Conservation (phyloP, 106 monocot genomes). For the Vanilla planifolia region DNA sequence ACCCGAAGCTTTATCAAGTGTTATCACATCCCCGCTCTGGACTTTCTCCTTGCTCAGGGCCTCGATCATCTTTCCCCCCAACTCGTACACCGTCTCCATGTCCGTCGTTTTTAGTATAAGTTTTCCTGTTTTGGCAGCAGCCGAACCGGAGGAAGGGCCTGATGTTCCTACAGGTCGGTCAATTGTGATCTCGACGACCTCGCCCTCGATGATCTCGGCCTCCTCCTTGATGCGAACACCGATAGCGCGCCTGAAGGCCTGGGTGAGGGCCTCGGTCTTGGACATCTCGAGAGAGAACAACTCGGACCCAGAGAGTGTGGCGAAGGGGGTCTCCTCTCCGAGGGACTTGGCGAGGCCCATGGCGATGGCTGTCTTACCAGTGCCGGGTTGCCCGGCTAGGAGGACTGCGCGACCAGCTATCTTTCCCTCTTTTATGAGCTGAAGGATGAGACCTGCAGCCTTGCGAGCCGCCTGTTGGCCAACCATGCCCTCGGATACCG, state of each 20-base stretch:
- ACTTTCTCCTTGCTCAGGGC: slow-evolving; percentile 87
- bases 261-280: slow-evolving; percentile 12
- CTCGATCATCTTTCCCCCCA: slow-evolving; percentile 93
- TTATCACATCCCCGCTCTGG: slow-evolving; percentile 65
- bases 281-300: slow-evolving; percentile 79
- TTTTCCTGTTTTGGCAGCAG: slow-evolving; percentile 48
- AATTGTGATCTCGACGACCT: slow-evolving; percentile 84
- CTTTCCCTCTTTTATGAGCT: slow-evolving; percentile 40
- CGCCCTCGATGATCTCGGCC: slow-evolving; percentile 96
- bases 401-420: slow-evolving; percentile 83
- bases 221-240: slow-evolving; percentile 98
- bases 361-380: slow-evolving; percentile 91
- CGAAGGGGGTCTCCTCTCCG: slow-evolving; percentile 79
- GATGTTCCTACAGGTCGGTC: slow-evolving; percentile 59
- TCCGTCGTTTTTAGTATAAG: slow-evolving; percentile 70
- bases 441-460: slow-evolving; percentile 53
- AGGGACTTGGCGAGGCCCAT: slow-evolving; percentile 90
- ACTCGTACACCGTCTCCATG: slow-evolving; percentile 79
- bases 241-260: slow-evolving; percentile 37
- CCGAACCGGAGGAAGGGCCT: background rate
- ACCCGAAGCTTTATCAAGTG: slow-evolving; percentile 57
- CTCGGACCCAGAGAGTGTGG: slow-evolving; percentile 65
- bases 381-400: slow-evolving; percentile 93
- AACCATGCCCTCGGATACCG: slow-evolving; percentile 58
- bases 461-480: slow-evolving; percentile 48